Base-by-base conservation (phyloP, 176 grass and related monocot species). In the Miscanthus lutarioriparius region DNA sequence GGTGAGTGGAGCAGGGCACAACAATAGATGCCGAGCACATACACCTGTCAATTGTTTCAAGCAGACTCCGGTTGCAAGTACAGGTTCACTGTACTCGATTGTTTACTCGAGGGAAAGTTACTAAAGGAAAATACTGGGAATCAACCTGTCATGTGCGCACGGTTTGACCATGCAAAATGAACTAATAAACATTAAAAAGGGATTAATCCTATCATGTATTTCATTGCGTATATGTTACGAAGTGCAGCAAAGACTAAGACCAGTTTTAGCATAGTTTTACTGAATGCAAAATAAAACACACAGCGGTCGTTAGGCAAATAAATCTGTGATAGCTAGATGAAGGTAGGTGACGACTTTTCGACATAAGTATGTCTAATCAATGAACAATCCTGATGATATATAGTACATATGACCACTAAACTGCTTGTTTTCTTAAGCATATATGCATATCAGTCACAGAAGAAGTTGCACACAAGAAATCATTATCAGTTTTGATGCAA, bases 11-110 rank as follows among this genome's bases (percentile, higher is more conserved):
- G 40, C 43, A 84, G 77, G 43, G 41, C 78, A 77, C 64, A 59
- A 70, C n/a, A 62, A 81, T 8, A 43, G 72, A 85, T 81, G 72
- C 77, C n/a, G 70, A 75, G 41, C 67, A 49, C 36, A 37, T 37
- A 37, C 77, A 89, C 70, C 49, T 85, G 70, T 62, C 82, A 23
- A 33, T 81, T 85, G 87, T 70, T 89, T 76, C 70, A 32, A 89
- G 22, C 37, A 47, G 28, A 59, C 45, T 73, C 26, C 33, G 59
- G 84, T 84, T 75, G 51, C 47, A 38, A 58, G 48, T 81, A 47
- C 87, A 81, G 39, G 64, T 70, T 62, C 70, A 64, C 20, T 81
- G 82, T 70, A 89, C 77, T 39, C 37, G 3, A 64, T 13, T 4
- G 7, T 28, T 11, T 64, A 25, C 25, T 64, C 12, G 75, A 85